Evolutionary conservation across 495 filamentous ascomycete genomes (phyloP), one percentile per base, ranked within the genome.

Genomic region (Podospora pseudopauciseta): DNA sequence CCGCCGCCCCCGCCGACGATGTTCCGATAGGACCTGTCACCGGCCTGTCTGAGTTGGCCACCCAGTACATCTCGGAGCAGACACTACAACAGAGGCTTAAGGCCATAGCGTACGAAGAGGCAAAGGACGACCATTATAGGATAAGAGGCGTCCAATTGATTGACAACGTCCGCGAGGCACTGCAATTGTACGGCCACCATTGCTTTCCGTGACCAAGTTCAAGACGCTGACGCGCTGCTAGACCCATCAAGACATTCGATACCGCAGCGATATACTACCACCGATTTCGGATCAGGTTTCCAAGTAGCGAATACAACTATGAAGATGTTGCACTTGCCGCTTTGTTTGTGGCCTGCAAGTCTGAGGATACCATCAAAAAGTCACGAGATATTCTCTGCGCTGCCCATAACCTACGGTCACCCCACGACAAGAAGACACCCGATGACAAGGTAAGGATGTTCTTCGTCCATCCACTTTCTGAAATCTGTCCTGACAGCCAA

Each of bases 341-440:
- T 32, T 82, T 99, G 34, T 94, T 98, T 73, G 89, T 91, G 19
- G 93, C 93, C 49, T 97, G 94, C 85, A 99, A 99, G 78, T 93
- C 94, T 58, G 95, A 99, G 74, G 95, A 99, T 76, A 98, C 95
- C 1, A 83, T 98, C 60, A 98, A 99, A 80, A 98, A 98, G 80
- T 96, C 92, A 19, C 87, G 87, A 62, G 95, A 99, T 65, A 95
- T 99, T 67, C 82, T 97, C 5, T 95, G 92, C 68, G 93, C 93
- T 6, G 89, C 91, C 4, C 91, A 94, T 80, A 98, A 97, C 70
- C 78, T 97, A 20, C 93, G 91, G 74, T 79, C 89, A 9, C 82
- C 88, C 11, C 82, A 87, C 20, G 93, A 97, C 68, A 87, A 88
- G 67, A 84, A 94, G 58, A 90, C 90, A 5, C 86, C 92, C 0